These are phyloP conservation scores for Kurtzmaniella quercitrusa DNA, from an alignment of 1,139 yeast genomes.

Conservation along the genomic window DNA sequence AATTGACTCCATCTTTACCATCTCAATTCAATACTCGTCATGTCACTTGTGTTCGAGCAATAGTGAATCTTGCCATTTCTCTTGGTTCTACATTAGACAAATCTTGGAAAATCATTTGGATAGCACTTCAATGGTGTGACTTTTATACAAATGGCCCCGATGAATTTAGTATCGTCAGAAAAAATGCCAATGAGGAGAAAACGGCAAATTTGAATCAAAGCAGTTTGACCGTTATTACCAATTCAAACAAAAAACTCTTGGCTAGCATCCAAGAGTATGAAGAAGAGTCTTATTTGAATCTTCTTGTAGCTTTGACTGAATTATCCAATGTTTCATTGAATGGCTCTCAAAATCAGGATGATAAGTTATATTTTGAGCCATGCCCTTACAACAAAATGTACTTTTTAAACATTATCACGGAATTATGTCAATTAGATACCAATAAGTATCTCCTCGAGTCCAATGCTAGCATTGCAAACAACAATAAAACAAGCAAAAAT, in stretches of 20 bases:
- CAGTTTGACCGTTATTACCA: constrained; percentile 53
- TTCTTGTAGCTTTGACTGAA: constrained; percentile 42
- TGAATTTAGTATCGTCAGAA: constrained; percentile 21
- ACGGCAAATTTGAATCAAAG: constrained; percentile 19
- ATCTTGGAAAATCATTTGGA: constrained; percentile 68
- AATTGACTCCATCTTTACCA: constrained; percentile 14
- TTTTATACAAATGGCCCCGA: constrained; percentile 63
- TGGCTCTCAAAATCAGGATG: constrained; percentile 1
- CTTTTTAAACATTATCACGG: constrained; percentile 34
- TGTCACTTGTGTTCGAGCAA: constrained; percentile 72
- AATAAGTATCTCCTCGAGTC: constrained; percentile 39
- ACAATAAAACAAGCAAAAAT: not conserved
- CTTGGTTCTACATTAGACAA: constrained; percentile 65
- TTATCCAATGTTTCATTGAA: constrained; percentile 30
- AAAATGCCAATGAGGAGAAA: constrained; percentile 13
- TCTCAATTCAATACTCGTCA: constrained; percentile 58
- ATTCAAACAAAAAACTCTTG: constrained; percentile 52
- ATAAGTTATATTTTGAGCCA: constrained; percentile 10
- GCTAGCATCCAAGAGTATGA: constrained; percentile 60
- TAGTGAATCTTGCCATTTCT: constrained; percentile 71
- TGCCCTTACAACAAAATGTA: constrained; percentile 43
- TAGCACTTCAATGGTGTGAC: constrained; percentile 73
- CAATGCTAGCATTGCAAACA: not conserved
- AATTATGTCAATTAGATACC: constrained; percentile 48
- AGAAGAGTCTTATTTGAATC: constrained; percentile 39